These are phyloP conservation scores for Pseudogymnoascus sp. DNA, from an alignment of 2,329 filamentous ascomycete species.

Conservation along the genomic window DNA sequence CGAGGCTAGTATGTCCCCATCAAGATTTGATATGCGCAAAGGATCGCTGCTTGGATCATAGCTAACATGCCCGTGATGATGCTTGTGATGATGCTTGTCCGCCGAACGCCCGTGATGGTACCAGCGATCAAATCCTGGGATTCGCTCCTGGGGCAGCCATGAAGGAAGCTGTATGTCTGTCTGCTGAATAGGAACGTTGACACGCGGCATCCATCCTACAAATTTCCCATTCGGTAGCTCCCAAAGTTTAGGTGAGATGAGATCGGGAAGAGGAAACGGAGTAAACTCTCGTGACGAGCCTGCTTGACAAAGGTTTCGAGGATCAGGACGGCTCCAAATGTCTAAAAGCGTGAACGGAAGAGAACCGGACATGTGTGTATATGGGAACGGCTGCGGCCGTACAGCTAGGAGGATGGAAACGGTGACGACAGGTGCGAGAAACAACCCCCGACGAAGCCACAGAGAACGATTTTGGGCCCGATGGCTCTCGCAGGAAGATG, in stretches of 20 bases:
- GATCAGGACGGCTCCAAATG: conserved; percentile 19
- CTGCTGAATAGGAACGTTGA: conserved; percentile 9
- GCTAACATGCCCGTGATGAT: conserved; percentile 10
- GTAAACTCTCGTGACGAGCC: conserved; percentile 21
- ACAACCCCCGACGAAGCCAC: conserved; percentile 9
- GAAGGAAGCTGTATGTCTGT: conserved; percentile 18
- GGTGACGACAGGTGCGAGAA: conserved; percentile 14
- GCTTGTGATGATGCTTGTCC: conserved; percentile 12
- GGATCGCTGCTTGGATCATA: conserved; percentile 31
- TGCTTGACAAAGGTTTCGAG: conserved; percentile 16
- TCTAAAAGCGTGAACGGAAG: conserved; percentile 30
- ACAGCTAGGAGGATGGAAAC: conserved; percentile 26
- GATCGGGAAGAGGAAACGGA: conserved; percentile 24
- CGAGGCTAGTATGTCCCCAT: conserved; percentile 25
- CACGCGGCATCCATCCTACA: conserved; percentile 18
- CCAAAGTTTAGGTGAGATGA: conserved; percentile 17
- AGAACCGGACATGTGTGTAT: conserved; percentile 27
- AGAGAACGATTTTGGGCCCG: background rate
- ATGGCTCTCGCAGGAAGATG: conserved; percentile 6
- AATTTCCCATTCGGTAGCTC: conserved; percentile 13
- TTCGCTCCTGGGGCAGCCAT: conserved; percentile 27
- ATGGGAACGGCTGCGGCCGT: conserved; percentile 28
- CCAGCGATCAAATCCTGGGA: conserved; percentile 28
- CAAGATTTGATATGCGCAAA: conserved; percentile 31
- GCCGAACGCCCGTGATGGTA: conserved; percentile 18